Percentiles rank a stretch among this genome's conserved stretches.
These are phyloP conservation scores for Vigna trinervia DNA, from an alignment of 306 rosid genomes.

Conservation along the genomic window DNA sequence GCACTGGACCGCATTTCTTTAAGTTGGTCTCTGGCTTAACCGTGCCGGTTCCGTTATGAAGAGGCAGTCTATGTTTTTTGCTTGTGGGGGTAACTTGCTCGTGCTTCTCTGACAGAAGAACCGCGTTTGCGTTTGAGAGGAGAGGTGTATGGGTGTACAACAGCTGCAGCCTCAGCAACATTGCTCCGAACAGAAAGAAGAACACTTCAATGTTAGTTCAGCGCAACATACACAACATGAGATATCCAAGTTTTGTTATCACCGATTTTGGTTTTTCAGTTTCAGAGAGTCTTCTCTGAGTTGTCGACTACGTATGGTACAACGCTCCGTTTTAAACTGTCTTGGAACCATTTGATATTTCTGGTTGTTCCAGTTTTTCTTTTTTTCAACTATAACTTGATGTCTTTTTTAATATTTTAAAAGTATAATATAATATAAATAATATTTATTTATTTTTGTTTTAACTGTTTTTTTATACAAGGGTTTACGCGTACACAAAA, in stretches of 20 bases:
- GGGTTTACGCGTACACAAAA: no score
- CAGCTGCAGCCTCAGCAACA: constrained; percentile 66
- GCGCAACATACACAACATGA: background rate
- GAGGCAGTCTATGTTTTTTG: constrained; percentile 43
- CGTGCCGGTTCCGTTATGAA: constrained; percentile 16
- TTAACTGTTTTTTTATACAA: no score
- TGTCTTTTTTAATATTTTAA: no score
- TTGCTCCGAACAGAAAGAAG: constrained; percentile 15
- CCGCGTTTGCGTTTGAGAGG: constrained; percentile 41
- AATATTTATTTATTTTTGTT: no score
- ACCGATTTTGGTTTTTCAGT: background rate
- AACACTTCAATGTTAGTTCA: background rate
- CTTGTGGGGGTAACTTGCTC: constrained; percentile 43
- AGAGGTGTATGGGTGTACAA: constrained; percentile 54
- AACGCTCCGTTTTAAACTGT: background rate
- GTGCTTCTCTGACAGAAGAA: constrained; percentile 55
- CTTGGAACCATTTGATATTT: background rate
- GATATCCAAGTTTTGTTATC: background rate
- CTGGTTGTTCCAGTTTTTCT: background rate
- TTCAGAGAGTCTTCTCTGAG: background rate
- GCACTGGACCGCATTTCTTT: constrained; percentile 47
- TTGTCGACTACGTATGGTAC: background rate
- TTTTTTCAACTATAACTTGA: no score
- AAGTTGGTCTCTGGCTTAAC: constrained; percentile 42
- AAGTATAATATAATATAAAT: no score